Percentiles rank a stretch among this genome's conserved stretches.
phyloP scores from a whole-genome alignment of 2,329 filamentous ascomycete species.

The Tolypocladium sp. region DNA sequence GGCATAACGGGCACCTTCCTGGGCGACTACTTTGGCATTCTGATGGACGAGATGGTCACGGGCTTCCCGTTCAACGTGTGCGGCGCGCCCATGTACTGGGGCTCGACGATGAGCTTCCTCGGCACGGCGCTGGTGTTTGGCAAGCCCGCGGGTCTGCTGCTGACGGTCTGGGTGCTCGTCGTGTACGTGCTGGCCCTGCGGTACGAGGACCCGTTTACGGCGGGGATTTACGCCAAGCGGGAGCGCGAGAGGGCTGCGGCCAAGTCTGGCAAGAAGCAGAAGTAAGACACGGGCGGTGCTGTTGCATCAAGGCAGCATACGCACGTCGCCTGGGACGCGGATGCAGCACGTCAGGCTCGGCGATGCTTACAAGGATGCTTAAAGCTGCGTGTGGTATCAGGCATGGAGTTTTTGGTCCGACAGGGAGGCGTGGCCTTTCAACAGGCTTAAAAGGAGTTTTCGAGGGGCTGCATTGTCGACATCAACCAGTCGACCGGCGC shows the following conservation, averaged over 20 bases:
- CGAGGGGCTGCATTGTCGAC: background rate
- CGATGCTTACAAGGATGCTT: background rate
- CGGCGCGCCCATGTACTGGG: constrained; percentile 92
- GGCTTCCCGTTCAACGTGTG: constrained; percentile 94
- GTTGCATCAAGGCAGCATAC: background rate
- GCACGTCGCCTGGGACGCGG: background rate
- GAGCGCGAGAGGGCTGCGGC: constrained; percentile 46
- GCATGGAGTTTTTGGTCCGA: background rate
- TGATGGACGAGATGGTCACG: constrained; percentile 92
- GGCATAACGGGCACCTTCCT: constrained; percentile 94
- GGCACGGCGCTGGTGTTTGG: constrained; percentile 77
- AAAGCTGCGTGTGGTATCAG: background rate
- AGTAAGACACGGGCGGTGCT: constrained; percentile 20
- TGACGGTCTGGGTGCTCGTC: constrained; percentile 66
- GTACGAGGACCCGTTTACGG: constrained; percentile 93
- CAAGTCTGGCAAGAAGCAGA: constrained; percentile 41
- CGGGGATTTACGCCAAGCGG: constrained; percentile 83
- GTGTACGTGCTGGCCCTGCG: constrained; percentile 73
- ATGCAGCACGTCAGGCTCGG: background rate
- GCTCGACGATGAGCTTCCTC: constrained; percentile 84
- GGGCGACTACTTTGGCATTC: constrained; percentile 96
- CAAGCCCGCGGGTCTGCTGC: constrained; percentile 74
- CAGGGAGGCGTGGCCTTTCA: constrained; percentile 7
- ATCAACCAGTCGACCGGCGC: constrained; percentile 3
- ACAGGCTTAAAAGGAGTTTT: constrained; percentile 6